A percentile compares a stretch with the other conserved stretches of the same genome.
Conservation (phyloP, 345 rosid genomes). For the Ricinus communis region DNA sequence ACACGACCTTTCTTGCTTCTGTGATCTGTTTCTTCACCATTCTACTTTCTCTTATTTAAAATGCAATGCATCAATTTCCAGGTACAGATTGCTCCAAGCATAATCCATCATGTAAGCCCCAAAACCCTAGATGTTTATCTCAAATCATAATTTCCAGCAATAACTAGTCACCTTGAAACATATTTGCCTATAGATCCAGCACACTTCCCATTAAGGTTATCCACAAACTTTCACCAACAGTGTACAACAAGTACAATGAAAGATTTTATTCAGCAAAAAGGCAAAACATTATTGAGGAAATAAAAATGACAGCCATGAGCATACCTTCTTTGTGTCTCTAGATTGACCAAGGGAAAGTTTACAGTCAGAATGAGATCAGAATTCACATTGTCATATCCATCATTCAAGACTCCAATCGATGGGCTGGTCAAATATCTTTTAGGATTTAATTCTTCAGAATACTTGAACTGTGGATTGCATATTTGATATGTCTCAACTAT, state of each 20-base stretch:
- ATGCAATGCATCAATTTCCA: background rate
- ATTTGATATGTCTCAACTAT: slow-evolving; percentile 81
- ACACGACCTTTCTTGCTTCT: background rate
- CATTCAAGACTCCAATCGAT: slow-evolving; percentile 84
- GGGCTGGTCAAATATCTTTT: slow-evolving; percentile 97
- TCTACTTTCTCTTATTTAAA: slow-evolving; percentile 1
- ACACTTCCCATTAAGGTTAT: background rate
- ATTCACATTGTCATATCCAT: slow-evolving; percentile 90
- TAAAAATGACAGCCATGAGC: slow-evolving; percentile 23
- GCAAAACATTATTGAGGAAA: background rate
- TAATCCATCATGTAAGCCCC: background rate
- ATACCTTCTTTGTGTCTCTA: slow-evolving; percentile 80
- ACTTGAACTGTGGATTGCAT: slow-evolving; percentile 89
- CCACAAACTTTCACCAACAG: background rate
- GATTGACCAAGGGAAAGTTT: slow-evolving; percentile 66
- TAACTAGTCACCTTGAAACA: background rate
- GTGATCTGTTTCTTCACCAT: background rate
- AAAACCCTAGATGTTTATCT: background rate
- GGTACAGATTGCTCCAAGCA: background rate
- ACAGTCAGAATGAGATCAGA: slow-evolving; percentile 92
- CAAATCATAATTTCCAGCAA: background rate
- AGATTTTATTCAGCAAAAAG: slow-evolving; percentile 9
- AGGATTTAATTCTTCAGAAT: slow-evolving; percentile 88
- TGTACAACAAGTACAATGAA: slow-evolving; percentile 5
- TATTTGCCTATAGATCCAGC: background rate